Evolutionary conservation across 2,329 filamentous ascomycete species (phyloP).

Genomic region (Diaporthe sp.): DNA sequence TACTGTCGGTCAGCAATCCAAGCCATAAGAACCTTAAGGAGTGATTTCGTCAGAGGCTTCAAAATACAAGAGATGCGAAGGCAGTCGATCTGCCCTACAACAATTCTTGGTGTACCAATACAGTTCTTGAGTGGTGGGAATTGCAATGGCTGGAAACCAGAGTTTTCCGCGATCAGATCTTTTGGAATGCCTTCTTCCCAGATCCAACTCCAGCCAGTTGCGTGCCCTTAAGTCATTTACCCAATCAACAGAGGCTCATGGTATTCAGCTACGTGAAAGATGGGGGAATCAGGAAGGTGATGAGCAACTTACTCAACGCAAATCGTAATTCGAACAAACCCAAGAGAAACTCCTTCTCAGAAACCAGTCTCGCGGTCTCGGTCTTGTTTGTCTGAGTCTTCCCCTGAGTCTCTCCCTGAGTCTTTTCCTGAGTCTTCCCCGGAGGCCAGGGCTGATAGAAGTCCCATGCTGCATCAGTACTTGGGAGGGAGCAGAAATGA

Average conservation of each 20-base stretch:
- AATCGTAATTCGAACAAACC: constrained; percentile 61
- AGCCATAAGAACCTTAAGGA: constrained; percentile 52
- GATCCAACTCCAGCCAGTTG: constrained; percentile 56
- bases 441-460: not conserved
- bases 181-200: constrained; percentile 47
- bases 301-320: constrained; percentile 55
- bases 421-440: too few relatives aligned
- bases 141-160: too few relatives aligned
- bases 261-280: not conserved
- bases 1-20: constrained; percentile 50
- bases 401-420: too few relatives aligned
- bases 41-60: constrained; percentile 47
- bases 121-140: constrained; percentile 49
- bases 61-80: constrained; percentile 55
- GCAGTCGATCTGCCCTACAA: constrained; percentile 60
- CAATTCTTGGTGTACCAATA: constrained; percentile 58
- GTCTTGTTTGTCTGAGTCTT: not conserved
- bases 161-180: not conserved
- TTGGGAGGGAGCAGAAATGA: constrained; percentile 40
- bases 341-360: constrained; percentile 52
- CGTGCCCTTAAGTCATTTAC: constrained; percentile 53
- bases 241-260: not conserved
- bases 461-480: not conserved
- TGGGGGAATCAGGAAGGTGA: not conserved
- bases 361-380: constrained; percentile 40